Base-by-base conservation (phyloP, 2,329 filamentous ascomycete genomes). In the Madurella fahalii region DNA sequence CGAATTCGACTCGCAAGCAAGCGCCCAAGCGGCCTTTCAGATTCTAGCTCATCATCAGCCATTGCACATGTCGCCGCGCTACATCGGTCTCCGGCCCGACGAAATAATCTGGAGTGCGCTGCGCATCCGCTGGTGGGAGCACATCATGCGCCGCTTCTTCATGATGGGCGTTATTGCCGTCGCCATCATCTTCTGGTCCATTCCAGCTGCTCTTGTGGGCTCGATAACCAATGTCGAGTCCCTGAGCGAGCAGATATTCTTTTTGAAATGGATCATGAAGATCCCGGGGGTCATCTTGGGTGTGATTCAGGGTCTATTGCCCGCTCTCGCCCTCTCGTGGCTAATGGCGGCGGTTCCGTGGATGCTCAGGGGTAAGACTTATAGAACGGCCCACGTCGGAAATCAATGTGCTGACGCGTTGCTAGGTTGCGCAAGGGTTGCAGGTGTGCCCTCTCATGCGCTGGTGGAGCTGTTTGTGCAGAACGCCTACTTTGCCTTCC, bases 51-150 rank as follows among this genome's bases (percentile, higher is more conserved):
- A 94, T 71, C 89, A 94, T 68, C 82, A 89, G 52, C 85, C 88
- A 30, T 76, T 93, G 41, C 88, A 91, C 70, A 91, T 96, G 86
- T 82, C 87, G 18, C 90, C 91, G 46, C 85, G 90, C 31, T 90
- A 86, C 65, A 92, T 93, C 53, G 91, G 90, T 44, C 78, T 96
- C 50, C 82, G 82, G 50, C 93, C 93, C 0, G 76, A 77, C 5
- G 92, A 97, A 65, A 77, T 97, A 48, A 84, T 96, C 60, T 99
- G 94, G 94, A 79, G 80, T 47, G 95, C 92, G 58, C 74, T 97
- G 48, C 69, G 73, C 13, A 76, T 80, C 53, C 70, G 72, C 52
- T 89, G 89, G 90, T 87, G 86, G 82, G 84, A 92, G 71, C 76
- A 86, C 50, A 78, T 95, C 61, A 69, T 93, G 63, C 84, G 89